These are phyloP conservation scores for Colletotrichum coccodes DNA, from an alignment of 2,329 filamentous ascomycete genomes.

Conservation along the genomic window DNA sequence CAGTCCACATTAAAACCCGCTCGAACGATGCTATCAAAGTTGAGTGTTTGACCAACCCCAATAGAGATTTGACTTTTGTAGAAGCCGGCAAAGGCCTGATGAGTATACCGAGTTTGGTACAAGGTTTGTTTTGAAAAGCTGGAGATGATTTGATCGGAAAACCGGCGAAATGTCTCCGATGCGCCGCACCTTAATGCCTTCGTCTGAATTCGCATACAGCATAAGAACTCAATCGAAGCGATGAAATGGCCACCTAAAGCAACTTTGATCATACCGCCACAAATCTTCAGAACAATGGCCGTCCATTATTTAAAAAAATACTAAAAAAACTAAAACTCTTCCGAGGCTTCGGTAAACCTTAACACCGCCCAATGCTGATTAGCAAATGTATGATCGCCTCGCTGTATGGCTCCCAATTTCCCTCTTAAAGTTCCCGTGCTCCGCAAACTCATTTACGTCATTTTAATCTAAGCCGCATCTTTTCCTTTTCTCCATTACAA, in stretches of 20 bases:
- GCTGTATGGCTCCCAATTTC: too few relatives aligned
- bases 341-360: background rate
- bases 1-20: too few relatives aligned
- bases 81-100: too few relatives aligned
- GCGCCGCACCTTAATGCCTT: background rate
- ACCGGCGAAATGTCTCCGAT: background rate
- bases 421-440: background rate
- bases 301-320: too few relatives aligned
- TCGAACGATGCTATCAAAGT: too few relatives aligned
- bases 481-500: background rate
- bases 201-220: background rate
- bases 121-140: too few relatives aligned
- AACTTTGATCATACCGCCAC: background rate
- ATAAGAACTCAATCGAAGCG: background rate
- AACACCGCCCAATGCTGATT: background rate
- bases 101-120: too few relatives aligned
- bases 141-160: background rate
- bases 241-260: background rate
- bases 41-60: too few relatives aligned
- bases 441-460: background rate
- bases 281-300: background rate
- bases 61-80: too few relatives aligned
- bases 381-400: background rate
- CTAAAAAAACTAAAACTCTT: background rate
- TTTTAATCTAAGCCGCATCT: background rate